Evolutionary conservation across 2,329 filamentous ascomycete species (phyloP), one percentile per base, ranked within the genome.

Genomic region (Chlorencoelia australis): DNA sequence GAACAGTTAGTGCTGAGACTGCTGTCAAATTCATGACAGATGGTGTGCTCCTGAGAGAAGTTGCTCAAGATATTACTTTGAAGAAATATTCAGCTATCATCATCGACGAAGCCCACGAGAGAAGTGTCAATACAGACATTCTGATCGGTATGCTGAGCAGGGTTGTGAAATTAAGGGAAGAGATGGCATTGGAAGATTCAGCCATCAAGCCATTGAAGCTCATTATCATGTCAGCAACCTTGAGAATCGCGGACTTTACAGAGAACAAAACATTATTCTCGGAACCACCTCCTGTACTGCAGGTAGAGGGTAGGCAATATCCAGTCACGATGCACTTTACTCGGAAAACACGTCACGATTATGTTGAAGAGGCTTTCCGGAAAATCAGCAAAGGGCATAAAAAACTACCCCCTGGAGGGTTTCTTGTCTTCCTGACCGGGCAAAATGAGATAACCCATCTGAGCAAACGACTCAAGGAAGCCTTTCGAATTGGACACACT

Each of bases 11-110:
- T 32, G 67, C 77, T 18, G 80, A 86, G 35, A 98, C 91, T 0
- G 82, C 85, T 5, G 75, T 98, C 58, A 98, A 98, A 58, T 98
- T 96, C 63, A 95, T 98, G 88, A 98, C 91, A 0, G 91, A 98
- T 59, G 91, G 91, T 70, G 87, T 98, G 18, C 66, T 98, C 41
- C 71, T 98, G 7, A 79, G 91, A 39, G 91, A 98, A 59, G 81
- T 95, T 36, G 79, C 84, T 1, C 79, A 91, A 46, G 91, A 98
- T 55, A 86, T 96, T 53, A 71, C 85, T 0, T 63, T 98, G 29
- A 75, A 72, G 33, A 93, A 93, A 50, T 98, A 98, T 59, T 95
- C 89, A 0, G 83, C 82, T 10, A 83, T 98, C 35, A 75, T 98
- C 32, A 89, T 98, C 42, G 91, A 98, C 52, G 91, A 98, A 61